phyloP scores from a whole-genome alignment of 116 monocot species.

The Trichopus zeylanicus region DNA sequence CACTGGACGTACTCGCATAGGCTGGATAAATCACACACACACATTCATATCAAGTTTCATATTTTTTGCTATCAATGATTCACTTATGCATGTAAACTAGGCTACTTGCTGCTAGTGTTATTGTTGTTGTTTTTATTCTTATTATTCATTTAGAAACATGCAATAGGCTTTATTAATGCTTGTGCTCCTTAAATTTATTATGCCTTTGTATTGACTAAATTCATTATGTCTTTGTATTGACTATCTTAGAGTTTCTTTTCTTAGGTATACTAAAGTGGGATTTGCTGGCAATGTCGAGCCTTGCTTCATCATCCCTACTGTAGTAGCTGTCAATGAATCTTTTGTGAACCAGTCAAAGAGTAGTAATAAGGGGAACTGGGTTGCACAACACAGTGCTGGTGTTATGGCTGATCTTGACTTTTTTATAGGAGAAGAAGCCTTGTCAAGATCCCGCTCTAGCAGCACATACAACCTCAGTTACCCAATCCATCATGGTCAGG shows the following conservation, averaged over 20 bases:
- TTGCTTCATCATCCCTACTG: constrained; percentile 88
- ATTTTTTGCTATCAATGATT: too few species aligned
- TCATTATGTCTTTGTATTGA: not conserved
- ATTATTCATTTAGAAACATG: too few species aligned
- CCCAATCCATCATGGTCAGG: constrained; percentile 92
- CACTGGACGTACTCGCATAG: too few species aligned
- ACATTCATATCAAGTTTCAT: too few species aligned
- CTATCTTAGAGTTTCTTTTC: constrained; percentile 3
- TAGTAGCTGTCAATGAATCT: constrained; percentile 91
- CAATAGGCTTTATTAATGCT: too few species aligned
- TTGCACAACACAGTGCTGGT: constrained; percentile 90
- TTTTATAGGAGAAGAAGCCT: constrained; percentile 86
- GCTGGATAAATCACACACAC: too few species aligned
- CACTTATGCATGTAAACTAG: too few species aligned
- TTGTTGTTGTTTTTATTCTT: too few species aligned
- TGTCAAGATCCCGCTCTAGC: constrained; percentile 77
- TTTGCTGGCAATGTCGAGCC: constrained; percentile 99
- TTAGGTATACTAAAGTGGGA: constrained; percentile 92
- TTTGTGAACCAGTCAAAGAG: constrained; percentile 72
- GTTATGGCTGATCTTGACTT: constrained; percentile 99
- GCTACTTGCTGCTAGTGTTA: too few species aligned
- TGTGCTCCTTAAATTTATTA: too few species aligned
- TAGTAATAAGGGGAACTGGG: constrained; percentile 75
- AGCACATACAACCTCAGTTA: constrained; percentile 86
- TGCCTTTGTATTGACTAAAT: too few species aligned